Base-by-base conservation (phyloP, 257 asterid genomes). In the Mentha longifolia region DNA sequence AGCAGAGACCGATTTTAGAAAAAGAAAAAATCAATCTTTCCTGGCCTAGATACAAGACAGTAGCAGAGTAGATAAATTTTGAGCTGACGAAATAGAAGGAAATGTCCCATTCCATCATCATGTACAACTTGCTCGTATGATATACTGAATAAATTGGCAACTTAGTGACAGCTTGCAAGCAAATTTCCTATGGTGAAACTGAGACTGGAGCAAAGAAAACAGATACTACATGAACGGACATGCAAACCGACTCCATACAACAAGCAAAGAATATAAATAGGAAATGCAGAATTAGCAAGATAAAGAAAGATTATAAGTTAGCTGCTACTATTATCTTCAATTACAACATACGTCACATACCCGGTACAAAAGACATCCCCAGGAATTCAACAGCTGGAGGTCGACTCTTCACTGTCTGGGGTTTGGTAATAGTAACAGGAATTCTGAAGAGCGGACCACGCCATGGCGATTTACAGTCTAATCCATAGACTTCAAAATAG, bases 381-480 rank as follows among this genome's bases (percentile, higher is more conserved):
- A 80, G 85, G 78, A 83, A 94, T 60, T 82, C 56, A 74, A 83
- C 76, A 69, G 80, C 80, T 31, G 98, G 96, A 63, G 97, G 99
- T 49, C 81, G 88, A 78, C 72, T 81, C 74, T 74, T 80, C 77
- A 94, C 88, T 14, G 72, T 73, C 78, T 79, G 83, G 49, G 99
- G 98, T 80, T 94, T 94, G 51, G 95, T 89, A 79, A 94, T 88
- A 42, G 98, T 94, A 65, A 94, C 51, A 43, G 99, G 96, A 85
- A 94, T 87, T 82, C 99, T 81, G 80, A 94, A 94, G 61, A 94
- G 87, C 60, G 99, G 99, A 72, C 99, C 99, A 58, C 99, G 96
- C 97, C 96, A 91, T 62, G 98, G 99, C 8, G 96, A 88, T 74
- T 81, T 86, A 83, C 90, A 83, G 80, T 91, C 98, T 71, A 89